phyloP scores from a whole-genome alignment of 352 stramenopile genomes.

The Phytophthora ramorum region DNA sequence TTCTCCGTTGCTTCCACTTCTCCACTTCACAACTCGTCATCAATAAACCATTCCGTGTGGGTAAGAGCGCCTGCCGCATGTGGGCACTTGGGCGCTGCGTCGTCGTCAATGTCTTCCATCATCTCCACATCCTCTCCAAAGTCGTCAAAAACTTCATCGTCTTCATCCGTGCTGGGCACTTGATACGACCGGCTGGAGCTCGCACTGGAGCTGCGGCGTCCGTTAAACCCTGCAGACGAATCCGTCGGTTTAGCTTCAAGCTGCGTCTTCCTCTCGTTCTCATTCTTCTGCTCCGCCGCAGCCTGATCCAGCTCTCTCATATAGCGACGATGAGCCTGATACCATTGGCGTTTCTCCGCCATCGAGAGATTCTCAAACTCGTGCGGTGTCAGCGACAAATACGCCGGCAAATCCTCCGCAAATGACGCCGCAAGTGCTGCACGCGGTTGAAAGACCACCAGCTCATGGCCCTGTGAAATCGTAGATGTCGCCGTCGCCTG shows the following conservation, averaged over 20 bases:
- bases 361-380: conserved; percentile 54
- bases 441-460: conserved; percentile 47
- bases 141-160: conserved; percentile 21
- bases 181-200: conserved; percentile 48
- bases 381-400: conserved; percentile 52
- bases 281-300: conserved; percentile 16
- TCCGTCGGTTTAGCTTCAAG: conserved; percentile 34
- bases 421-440: conserved; percentile 12
- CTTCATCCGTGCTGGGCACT: conserved; percentile 42
- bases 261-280: conserved; percentile 2
- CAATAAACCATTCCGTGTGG: conserved; percentile 59
- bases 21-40: conserved; percentile 37
- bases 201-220: conserved; percentile 33
- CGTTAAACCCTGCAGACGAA: not conserved
- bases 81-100: conserved; percentile 30
- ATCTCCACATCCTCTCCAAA: conserved; percentile 60
- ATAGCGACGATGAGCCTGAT: conserved; percentile 40
- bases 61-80: conserved; percentile 49
- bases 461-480: conserved; percentile 37
- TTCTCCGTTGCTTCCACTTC: conserved; percentile 1
- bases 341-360: conserved; percentile 49
- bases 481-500: conserved; percentile 38
- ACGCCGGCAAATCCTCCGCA: conserved; percentile 41
- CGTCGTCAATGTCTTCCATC: conserved; percentile 42
- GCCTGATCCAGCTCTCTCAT: conserved; percentile 35